Percentiles rank a stretch among this genome's conserved stretches.
Conservation (phyloP, 345 rosid species). For the Physaria fendleri region DNA sequence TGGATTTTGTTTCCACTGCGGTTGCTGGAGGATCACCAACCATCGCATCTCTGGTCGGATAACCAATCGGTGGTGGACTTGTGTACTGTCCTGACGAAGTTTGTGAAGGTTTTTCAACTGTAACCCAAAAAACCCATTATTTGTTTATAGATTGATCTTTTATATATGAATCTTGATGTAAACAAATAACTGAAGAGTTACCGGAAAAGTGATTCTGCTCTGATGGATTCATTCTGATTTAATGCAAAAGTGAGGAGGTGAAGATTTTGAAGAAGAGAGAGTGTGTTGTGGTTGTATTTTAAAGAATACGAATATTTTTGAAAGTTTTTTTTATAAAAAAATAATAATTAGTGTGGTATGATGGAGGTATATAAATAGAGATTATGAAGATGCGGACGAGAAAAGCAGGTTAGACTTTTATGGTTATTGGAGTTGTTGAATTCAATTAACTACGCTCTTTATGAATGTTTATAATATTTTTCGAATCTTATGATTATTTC, state of each 20-base stretch:
- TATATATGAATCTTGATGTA: not conserved
- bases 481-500: not conserved
- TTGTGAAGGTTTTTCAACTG: conserved; percentile 32
- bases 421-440: conserved; percentile 22
- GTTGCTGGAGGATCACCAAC: conserved; percentile 14
- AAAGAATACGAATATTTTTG: conserved; percentile 9
- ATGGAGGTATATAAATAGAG: not conserved
- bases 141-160: not conserved
- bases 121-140: not conserved
- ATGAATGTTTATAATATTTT: not conserved
- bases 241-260: not conserved
- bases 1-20: conserved; percentile 46
- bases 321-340: not conserved
- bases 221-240: conserved; percentile 29
- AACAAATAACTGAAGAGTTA: not conserved
- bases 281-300: not conserved
- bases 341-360: not conserved
- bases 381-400: conserved; percentile 12
- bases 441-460: conserved; percentile 5
- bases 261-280: conserved; percentile 6
- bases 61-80: conserved; percentile 49
- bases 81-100: conserved; percentile 9
- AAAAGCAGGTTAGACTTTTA: conserved; percentile 12
- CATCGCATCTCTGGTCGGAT: conserved; percentile 40
- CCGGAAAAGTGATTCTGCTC: conserved; percentile 27